Conservation (phyloP, 192 early-diverging fungal species). For the Coemansia sp. region DNA sequence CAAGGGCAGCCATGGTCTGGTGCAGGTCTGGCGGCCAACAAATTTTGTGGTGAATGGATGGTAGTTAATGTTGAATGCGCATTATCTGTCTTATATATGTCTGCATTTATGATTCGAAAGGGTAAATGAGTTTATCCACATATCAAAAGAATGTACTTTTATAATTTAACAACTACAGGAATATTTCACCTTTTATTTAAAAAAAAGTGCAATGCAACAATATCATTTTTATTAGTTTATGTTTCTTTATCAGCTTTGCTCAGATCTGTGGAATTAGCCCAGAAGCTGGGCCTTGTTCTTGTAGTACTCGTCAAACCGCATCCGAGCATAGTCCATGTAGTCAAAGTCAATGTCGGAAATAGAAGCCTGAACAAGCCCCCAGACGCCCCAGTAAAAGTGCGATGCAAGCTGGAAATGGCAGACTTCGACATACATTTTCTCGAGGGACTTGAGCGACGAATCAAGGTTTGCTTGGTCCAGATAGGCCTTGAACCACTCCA, state of each 20-base stretch:
- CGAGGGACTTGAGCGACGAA: slow-evolving; percentile 55
- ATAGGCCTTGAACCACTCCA: slow-evolving; percentile 76
- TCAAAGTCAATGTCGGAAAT: slow-evolving; percentile 95
- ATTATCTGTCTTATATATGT: too few species aligned
- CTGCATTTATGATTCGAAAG: too few species aligned
- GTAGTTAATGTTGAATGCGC: background rate
- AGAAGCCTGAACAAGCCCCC: slow-evolving; percentile 79
- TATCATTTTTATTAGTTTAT: background rate
- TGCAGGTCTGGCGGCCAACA: slow-evolving; percentile 50
- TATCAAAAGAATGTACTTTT: background rate
- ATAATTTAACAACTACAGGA: background rate
- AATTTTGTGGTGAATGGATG: slow-evolving; percentile 10
- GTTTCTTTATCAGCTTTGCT: background rate
- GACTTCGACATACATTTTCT: slow-evolving; percentile 73
- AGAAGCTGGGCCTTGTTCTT: slow-evolving; percentile 45
- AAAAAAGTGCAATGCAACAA: background rate
- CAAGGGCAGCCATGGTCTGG: slow-evolving; percentile 16
- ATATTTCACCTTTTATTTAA: background rate
- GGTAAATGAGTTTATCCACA: too few species aligned
- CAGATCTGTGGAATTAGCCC: background rate
- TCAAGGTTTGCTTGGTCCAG: slow-evolving; percentile 52
- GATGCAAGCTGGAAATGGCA: slow-evolving; percentile 82
- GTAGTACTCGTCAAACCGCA: slow-evolving; percentile 79
- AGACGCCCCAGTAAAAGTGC: slow-evolving; percentile 90
- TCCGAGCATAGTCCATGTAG: slow-evolving; percentile 84